These are phyloP conservation scores for Sphaerobolus stellatus DNA, from an alignment of 1,284 basidiomycete genomes.

Conservation along the genomic window DNA sequence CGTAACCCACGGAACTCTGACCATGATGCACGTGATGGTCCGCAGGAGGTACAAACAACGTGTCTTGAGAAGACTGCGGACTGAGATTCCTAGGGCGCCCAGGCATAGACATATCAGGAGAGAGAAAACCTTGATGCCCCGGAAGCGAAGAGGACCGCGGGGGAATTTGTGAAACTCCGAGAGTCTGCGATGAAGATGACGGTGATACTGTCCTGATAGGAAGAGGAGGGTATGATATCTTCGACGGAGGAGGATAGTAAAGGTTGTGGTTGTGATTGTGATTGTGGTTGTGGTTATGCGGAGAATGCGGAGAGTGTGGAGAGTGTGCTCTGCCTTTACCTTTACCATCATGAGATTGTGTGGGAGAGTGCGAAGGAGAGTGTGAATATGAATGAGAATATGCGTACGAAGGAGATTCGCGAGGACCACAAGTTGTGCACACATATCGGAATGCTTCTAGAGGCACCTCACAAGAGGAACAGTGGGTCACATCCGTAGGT, in stretches of 20 bases:
- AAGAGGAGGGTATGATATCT: conserved; percentile 41
- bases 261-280: too few relatives aligned
- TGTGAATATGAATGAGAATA: neutral
- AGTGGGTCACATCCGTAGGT: conserved; percentile 68
- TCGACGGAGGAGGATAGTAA: conserved; percentile 30
- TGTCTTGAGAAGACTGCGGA: conserved; percentile 6
- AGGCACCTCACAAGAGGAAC: conserved; percentile 73
- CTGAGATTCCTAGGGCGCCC: conserved; percentile 19
- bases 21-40: neutral
- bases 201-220: conserved; percentile 26
- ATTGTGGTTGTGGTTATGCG: too few relatives aligned
- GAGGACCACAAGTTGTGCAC: conserved; percentile 83
- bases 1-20: conserved; percentile 54
- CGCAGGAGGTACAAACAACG: conserved; percentile 6
- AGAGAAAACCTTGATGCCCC: too few relatives aligned
- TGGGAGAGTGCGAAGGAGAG: conserved; percentile 11
- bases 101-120: too few relatives aligned
- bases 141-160: too few relatives aligned
- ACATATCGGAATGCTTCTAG: conserved; percentile 83
- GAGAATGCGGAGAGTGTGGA: too few relatives aligned
- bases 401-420: conserved; percentile 35
- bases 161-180: too few relatives aligned
- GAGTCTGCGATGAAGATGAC: too few relatives aligned
- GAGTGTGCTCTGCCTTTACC: conserved; percentile 17
- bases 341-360: too few relatives aligned